Base-by-base conservation (phyloP, 345 rosid genomes). In the Luvunga scandens region DNA sequence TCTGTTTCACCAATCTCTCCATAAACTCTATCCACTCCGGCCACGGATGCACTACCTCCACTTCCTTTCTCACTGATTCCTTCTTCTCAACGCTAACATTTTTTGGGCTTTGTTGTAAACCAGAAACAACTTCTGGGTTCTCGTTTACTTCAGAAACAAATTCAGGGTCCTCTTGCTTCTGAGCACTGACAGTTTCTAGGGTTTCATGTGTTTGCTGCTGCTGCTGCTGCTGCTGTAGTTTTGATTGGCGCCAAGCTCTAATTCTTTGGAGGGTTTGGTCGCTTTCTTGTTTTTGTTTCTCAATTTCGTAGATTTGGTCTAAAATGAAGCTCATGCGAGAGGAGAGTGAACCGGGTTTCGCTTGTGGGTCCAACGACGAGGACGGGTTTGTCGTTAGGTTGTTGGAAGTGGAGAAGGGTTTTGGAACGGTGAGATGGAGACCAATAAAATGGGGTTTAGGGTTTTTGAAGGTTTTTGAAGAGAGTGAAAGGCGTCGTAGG, bases 11-110 rank as follows among this genome's bases (percentile, higher is more conserved):
- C 75, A 96, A 79, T 76, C 89, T 89, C 86, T 90, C 92, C 94
- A 96, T 91, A 81, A 96, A 81, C 86, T 96, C 98, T 45, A 94
- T 88, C 99, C 98, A 96, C 87, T 96, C 99, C 2, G 97, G 95
- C 98, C 98, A 96, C 19, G 97, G 98, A 80, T 96, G 99, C n/a
- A 90, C 92, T 77, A 96, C 3, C 86, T 89, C 91, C 60, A 86
- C 83, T 82, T 84, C 90, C 76, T 70, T 78, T 42, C 84, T 72
- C 48, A 80, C 78, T 28, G 53, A 66, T 50, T 25, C 71, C 59
- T 34, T 10, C 50, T 34, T 65, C 31, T 22, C 30, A 48, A 9
- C 31, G 18, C 16, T 28, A 75, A 22, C 24, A 22, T 71, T 75
- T 33, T 31, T 63, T 31, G 33, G 62, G 33, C 31, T 75, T 50